Evolutionary conservation across 192 early-diverging fungal genomes (phyloP), one percentile per base, ranked within the genome.

Genomic region (Thoreauomyces humboldtii): DNA sequence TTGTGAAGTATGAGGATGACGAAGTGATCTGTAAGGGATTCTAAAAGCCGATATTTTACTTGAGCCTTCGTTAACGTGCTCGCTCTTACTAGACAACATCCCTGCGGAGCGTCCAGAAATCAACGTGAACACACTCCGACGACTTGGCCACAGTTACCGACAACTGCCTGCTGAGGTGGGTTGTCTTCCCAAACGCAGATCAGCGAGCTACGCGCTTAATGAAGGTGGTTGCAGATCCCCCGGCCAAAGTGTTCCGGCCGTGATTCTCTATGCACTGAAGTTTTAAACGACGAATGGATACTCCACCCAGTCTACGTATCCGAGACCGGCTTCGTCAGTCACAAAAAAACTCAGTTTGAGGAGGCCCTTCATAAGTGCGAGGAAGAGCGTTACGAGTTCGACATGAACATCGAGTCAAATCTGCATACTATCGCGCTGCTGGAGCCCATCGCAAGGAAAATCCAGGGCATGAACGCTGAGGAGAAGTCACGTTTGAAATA

Each of bases 341-440:
- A 93, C 77, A 91, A 93, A 57, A 96, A 94, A 77, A 98, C 92
- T 54, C 74, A 80, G 21, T 94, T 82, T 61, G 96, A 98, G 65
- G 97, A 99, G 70, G 88, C 88, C n/a, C 75, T 99, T 72, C 91
- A 92, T 81, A 89, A 90, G 47, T 91, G 87, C 76, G 97, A 99
- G 70, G 97, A 99, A 67, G 95, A 98, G 80, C 83, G 94, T 25
- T 93, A 91, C 72, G 97, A 99, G 65, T 97, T 96, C 81, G 95
- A 99, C 67, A 83, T 97, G 71, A 92, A 95, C 73, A 96, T 99
- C 56, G 92, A 97, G 70, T 88, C 94, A 46, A 97, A 97, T 55
- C 64, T 93, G 56, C 85, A 90, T 29, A 88, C 88, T 2, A 99
- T 99, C 73, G 84, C 87, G 6, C 73, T 97, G 29, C 73, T 99